Percentiles rank a stretch among this genome's conserved stretches.
phyloP scores from a whole-genome alignment of 495 filamentous ascomycete genomes.

The Penicillium parvum region DNA sequence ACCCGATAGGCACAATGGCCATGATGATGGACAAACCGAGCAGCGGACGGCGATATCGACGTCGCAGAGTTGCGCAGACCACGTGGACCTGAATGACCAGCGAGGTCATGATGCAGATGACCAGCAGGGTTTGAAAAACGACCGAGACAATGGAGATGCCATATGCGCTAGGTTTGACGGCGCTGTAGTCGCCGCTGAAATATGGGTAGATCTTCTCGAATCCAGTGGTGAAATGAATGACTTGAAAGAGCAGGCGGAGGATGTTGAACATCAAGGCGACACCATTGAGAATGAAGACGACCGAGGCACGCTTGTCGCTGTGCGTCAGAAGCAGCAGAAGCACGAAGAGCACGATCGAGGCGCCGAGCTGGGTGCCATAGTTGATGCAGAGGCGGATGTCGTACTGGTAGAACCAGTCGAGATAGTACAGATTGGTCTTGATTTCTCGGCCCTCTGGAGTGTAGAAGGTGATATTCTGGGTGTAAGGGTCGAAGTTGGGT shows the following conservation, averaged over 20 bases:
- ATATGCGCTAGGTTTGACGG: conserved; percentile 44
- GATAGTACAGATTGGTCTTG: conserved; percentile 41
- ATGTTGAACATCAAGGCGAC: conserved; percentile 57
- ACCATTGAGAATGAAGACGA: conserved; percentile 61
- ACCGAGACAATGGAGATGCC: conserved; percentile 49
- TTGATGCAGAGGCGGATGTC: conserved; percentile 58
- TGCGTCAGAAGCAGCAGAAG: conserved; percentile 61
- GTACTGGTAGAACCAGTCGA: conserved; percentile 49
- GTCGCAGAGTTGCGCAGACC: conserved; percentile 48
- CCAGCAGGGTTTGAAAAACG: conserved; percentile 53
- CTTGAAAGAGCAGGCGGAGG: conserved; percentile 54
- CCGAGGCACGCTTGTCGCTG: conserved; percentile 54
- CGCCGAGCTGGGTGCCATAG: conserved; percentile 69
- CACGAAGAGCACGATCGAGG: conserved; percentile 61
- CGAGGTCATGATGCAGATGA: conserved; percentile 58
- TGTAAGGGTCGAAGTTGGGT: conserved; percentile 45
- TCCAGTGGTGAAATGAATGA: conserved; percentile 54
- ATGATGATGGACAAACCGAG: conserved; percentile 47
- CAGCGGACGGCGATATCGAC: conserved; percentile 40
- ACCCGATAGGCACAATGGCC: conserved; percentile 52
- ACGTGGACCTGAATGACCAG: conserved; percentile 70
- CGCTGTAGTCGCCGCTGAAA: conserved; percentile 52
- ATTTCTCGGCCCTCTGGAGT: conserved; percentile 48
- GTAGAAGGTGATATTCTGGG: conserved; percentile 54
- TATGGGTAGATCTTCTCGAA: conserved; percentile 57